Conservation (phyloP, 805 yeast species). For the Teunomyces tritomae region DNA sequence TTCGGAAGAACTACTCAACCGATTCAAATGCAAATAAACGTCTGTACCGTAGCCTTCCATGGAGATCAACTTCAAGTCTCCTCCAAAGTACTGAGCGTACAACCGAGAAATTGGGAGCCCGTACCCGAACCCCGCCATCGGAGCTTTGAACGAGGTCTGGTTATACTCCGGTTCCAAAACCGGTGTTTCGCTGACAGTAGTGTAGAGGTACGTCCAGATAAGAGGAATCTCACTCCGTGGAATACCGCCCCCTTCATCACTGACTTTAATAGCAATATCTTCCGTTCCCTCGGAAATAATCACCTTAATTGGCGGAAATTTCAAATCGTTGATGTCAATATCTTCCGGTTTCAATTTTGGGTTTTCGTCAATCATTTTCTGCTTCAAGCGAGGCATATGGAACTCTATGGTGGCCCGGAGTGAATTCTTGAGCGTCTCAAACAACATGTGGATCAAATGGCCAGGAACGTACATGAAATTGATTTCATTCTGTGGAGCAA, state of each 20-base stretch:
- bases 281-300: constrained; percentile 87
- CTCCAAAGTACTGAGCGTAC: constrained; percentile 88
- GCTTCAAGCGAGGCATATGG: constrained; percentile 52
- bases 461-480: constrained; percentile 92
- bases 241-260: constrained; percentile 94
- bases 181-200: constrained; percentile 78
- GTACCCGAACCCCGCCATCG: constrained; percentile 93
- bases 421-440: constrained; percentile 84
- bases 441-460: constrained; percentile 85
- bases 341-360: constrained; percentile 37
- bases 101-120: constrained; percentile 84
- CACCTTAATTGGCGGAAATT: constrained; percentile 80
- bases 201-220: constrained; percentile 89
- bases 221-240: constrained; percentile 79
- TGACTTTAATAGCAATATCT: constrained; percentile 85
- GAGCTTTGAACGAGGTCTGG: constrained; percentile 73
- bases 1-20: constrained; percentile 70
- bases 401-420: constrained; percentile 86
- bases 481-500: constrained; percentile 68
- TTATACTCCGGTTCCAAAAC: constrained; percentile 55
- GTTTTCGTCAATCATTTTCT: constrained; percentile 36
- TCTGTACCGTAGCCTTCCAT: constrained; percentile 97
- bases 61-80: constrained; percentile 79
- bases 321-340: constrained; percentile 57
- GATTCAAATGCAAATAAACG: constrained; percentile 80